Evolutionary conservation across 768 basidiomycete species (phyloP).

Genomic region (Tricholoma flavovirens): DNA sequence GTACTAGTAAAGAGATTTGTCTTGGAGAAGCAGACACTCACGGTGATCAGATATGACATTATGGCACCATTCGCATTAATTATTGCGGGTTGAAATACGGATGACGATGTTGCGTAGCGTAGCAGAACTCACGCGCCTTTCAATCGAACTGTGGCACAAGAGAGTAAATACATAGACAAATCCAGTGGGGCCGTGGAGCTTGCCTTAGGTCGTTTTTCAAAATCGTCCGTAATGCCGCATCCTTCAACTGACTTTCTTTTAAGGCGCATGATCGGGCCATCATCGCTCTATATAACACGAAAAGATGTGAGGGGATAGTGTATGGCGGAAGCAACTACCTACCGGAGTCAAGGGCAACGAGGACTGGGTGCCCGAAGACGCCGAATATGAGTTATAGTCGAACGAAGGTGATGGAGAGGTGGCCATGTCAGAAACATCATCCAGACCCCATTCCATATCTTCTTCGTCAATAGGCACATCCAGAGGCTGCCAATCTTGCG

Average conservation of each 20-base stretch:
- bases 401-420: slow-evolving; percentile 8
- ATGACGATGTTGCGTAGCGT: slow-evolving; percentile 9
- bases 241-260: slow-evolving; percentile 33
- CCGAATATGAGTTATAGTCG: slow-evolving; percentile 12
- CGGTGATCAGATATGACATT: slow-evolving; percentile 4
- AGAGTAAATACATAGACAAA: neutral
- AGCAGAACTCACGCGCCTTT: slow-evolving; percentile 11
- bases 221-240: slow-evolving; percentile 10
- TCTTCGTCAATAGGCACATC: slow-evolving; percentile 25
- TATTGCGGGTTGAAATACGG: slow-evolving; percentile 12
- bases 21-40: neutral
- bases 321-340: slow-evolving; percentile 3
- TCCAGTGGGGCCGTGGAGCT: neutral
- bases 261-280: slow-evolving; percentile 22
- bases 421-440: slow-evolving; percentile 10
- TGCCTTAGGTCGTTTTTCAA: slow-evolving; percentile 39
- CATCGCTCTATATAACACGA: neutral
- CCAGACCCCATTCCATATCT: slow-evolving; percentile 18
- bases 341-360: slow-evolving; percentile 26
- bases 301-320: neutral
- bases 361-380: slow-evolving; percentile 10
- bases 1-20: neutral
- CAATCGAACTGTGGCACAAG: slow-evolving; percentile 10
- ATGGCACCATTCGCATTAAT: neutral
- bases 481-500: slow-evolving; percentile 13